A percentile compares a stretch with the other conserved stretches of the same genome.
Conservation (phyloP, 768 basidiomycete genomes). For the Tricholoma furcatifolium region DNA sequence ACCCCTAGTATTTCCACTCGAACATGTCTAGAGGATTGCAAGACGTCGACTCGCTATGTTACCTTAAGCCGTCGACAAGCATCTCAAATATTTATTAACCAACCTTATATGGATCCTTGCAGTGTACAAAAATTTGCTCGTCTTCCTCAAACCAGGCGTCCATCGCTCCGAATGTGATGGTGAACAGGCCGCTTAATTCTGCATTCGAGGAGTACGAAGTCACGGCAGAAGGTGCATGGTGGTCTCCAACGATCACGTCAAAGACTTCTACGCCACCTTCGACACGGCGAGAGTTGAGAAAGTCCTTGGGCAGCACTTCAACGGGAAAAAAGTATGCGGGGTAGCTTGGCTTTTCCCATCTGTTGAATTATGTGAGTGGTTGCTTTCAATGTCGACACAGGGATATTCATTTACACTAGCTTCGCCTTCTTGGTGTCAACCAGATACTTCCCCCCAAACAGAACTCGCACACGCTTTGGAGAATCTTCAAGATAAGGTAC, state of each 20-base stretch:
- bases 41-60: conserved; percentile 53
- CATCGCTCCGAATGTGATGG: conserved; percentile 46
- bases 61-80: neutral
- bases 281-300: conserved; percentile 33
- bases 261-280: conserved; percentile 34
- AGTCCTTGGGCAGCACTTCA: conserved; percentile 43
- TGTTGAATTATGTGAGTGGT: conserved; percentile 16
- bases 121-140: conserved; percentile 57
- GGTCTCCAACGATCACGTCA: conserved; percentile 44
- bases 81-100: neutral
- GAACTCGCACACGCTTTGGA: conserved; percentile 50
- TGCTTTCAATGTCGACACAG: neutral
- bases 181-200: conserved; percentile 45
- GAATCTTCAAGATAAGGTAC: conserved; percentile 47
- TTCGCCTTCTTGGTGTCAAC: conserved; percentile 58
- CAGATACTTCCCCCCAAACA: conserved; percentile 49
- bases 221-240: conserved; percentile 38
- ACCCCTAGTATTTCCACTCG: conserved; percentile 60
- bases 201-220: conserved; percentile 26
- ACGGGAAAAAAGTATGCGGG: conserved; percentile 54
- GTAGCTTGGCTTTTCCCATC: conserved; percentile 56
- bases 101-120: conserved; percentile 72
- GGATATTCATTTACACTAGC: conserved; percentile 46
- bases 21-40: conserved; percentile 60
- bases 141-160: conserved; percentile 74